Conservation (phyloP, 1,284 basidiomycete species). For the Paramarasmius palmivorus region DNA sequence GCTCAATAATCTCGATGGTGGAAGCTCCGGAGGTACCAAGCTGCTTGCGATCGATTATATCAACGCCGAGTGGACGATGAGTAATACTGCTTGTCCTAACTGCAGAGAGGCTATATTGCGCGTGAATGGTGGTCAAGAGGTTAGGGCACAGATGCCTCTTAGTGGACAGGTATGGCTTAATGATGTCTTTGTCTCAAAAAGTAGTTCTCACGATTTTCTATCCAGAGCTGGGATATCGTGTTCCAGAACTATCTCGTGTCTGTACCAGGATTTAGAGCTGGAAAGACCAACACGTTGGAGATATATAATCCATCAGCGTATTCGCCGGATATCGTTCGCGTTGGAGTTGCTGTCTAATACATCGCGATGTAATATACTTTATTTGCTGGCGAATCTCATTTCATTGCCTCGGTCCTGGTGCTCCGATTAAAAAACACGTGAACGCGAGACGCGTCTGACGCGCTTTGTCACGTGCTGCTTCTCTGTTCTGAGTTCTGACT, state of each 20-base stretch:
- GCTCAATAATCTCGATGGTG: constrained; percentile 42
- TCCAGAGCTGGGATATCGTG: constrained; percentile 45
- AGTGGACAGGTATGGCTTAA: constrained; percentile 41
- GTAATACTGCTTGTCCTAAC: constrained; percentile 46
- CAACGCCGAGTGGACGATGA: constrained; percentile 43
- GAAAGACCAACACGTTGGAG: constrained; percentile 41
- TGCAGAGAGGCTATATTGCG: constrained; percentile 47
- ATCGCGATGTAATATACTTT: no score
- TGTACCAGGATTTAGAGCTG: constrained; percentile 41
- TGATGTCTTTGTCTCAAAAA: not conserved
- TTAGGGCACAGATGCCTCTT: constrained; percentile 47
- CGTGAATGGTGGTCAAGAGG: constrained; percentile 42
- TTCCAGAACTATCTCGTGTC: constrained; percentile 40
- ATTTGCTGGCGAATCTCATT: no score
- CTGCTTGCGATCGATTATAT: constrained; percentile 48
- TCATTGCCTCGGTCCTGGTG: no score
- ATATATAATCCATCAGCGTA: constrained; percentile 41
- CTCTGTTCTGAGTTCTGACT: no score
- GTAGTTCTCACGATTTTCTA: not conserved
- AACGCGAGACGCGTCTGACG: no score
- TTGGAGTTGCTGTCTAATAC: constrained; percentile 35
- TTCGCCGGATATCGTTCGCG: constrained; percentile 41
- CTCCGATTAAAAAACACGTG: no score
- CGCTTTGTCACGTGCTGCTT: no score
- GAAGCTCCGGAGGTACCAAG: constrained; percentile 40